Percentiles rank a stretch among this genome's conserved stretches.
Conservation (phyloP, 2,329 filamentous ascomycete genomes). For the Calonectria montana region DNA sequence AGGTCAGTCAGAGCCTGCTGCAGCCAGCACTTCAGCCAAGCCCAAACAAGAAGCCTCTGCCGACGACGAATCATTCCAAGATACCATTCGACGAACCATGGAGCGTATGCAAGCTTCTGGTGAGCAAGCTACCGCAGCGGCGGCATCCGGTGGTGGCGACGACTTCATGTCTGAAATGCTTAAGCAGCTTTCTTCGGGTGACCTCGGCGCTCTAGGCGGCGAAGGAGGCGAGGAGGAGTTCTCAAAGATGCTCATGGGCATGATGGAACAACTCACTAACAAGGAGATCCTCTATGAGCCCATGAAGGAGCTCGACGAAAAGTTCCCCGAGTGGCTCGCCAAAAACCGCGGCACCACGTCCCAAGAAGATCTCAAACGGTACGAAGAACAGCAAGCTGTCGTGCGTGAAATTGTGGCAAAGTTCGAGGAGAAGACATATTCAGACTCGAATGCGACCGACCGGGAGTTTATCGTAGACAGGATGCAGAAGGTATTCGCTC, state of each 20-base stretch:
- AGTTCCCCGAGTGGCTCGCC: conserved; percentile 90
- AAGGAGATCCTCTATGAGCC: conserved; percentile 99
- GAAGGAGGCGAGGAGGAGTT: conserved; percentile 82
- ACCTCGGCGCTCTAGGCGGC: conserved; percentile 63
- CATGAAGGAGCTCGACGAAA: conserved; percentile 95
- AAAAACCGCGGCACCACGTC: conserved; percentile 76
- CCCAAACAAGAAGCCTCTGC: conserved; percentile 50
- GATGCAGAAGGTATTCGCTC: conserved; percentile 87
- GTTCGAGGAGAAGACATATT: conserved; percentile 86
- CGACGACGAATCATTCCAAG: conserved; percentile 81
- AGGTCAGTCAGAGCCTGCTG: conserved; percentile 38
- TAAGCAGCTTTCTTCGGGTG: conserved; percentile 79
- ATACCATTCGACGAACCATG: conserved; percentile 94
- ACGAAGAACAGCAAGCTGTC: conserved; percentile 81
- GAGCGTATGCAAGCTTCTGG: conserved; percentile 94
- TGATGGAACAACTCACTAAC: conserved; percentile 99
- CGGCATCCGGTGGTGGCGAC: conserved; percentile 73
- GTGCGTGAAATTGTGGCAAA: conserved; percentile 88
- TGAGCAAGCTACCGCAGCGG: conserved; percentile 84
- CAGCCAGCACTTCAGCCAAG: conserved; percentile 38
- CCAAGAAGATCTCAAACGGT: conserved; percentile 80
- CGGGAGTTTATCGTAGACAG: conserved; percentile 94
- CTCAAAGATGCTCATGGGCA: conserved; percentile 92
- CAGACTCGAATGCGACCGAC: conserved; percentile 83
- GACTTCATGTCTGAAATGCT: conserved; percentile 94